Percentiles rank a stretch among this genome's conserved stretches.
phyloP scores from a whole-genome alignment of 2,329 filamentous ascomycete species.

The Trematosphaeria pertusa region DNA sequence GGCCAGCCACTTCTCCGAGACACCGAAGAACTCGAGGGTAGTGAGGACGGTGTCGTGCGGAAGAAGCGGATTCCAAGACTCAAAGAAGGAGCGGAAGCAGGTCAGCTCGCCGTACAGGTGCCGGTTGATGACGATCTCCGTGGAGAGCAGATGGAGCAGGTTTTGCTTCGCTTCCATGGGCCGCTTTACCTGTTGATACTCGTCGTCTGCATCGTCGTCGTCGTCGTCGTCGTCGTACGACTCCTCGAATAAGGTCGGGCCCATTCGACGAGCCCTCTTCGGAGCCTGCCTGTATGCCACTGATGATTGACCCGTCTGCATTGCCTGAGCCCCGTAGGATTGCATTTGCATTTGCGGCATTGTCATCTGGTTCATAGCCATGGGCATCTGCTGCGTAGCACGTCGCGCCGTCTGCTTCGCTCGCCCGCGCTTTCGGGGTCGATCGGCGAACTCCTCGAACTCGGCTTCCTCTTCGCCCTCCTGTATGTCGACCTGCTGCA shows the following conservation, averaged over 20 bases:
- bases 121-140: slow-evolving; percentile 41
- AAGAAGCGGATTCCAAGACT: slow-evolving; percentile 44
- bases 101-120: slow-evolving; percentile 36
- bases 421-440: slow-evolving; percentile 1
- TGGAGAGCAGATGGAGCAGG: slow-evolving; percentile 38
- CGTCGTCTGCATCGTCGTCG: slow-evolving; percentile 9
- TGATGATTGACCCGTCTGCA: too few relatives aligned
- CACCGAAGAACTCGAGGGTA: slow-evolving; percentile 55
- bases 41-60: slow-evolving; percentile 54
- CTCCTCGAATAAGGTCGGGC: neutral
- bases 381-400: neutral
- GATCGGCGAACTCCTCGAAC: slow-evolving; percentile 14
- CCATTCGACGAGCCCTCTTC: neutral
- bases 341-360: neutral
- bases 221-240: slow-evolving; percentile 3
- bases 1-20: slow-evolving; percentile 49
- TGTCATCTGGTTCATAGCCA: neutral
- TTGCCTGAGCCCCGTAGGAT: neutral
- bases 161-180: slow-evolving; percentile 41
- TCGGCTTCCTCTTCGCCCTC: slow-evolving; percentile 44
- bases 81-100: slow-evolving; percentile 40
- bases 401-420: slow-evolving; percentile 16
- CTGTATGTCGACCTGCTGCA: slow-evolving; percentile 28
- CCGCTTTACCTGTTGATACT: slow-evolving; percentile 20
- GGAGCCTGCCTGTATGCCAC: too few relatives aligned